Percentiles rank a stretch among this genome's conserved stretches.
phyloP scores from a whole-genome alignment of 2,329 filamentous ascomycete species.

The Knufia petricola region DNA sequence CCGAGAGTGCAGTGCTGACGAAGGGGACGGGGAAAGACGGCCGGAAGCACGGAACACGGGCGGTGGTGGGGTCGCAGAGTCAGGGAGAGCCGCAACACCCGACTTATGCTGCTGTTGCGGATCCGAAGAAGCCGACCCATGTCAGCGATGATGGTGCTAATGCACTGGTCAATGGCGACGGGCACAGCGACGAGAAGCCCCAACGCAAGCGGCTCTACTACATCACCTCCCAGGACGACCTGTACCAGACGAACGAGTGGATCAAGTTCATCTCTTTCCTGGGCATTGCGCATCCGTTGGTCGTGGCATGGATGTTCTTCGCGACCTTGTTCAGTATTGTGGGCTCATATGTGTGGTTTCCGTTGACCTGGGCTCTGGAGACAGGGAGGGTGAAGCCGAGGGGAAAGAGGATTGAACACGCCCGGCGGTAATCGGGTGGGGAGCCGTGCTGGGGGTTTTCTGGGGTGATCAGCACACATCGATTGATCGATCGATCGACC shows the following conservation, averaged over 20 bases:
- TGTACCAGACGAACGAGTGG: conserved; percentile 69
- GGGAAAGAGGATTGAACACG: not conserved
- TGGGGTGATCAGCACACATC: no score
- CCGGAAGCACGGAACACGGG: no score
- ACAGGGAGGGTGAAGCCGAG: not conserved
- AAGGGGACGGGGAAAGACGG: no score
- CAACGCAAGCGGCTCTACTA: conserved; percentile 44
- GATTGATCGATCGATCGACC: no score
- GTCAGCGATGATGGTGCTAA: no score
- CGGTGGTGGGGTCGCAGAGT: no score
- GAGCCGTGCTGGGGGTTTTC: no score
- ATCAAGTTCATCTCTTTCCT: conserved; percentile 61
- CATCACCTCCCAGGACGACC: conserved; percentile 67
- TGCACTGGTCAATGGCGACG: no score
- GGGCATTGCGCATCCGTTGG: conserved; percentile 45
- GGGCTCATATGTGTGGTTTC: conserved; percentile 35
- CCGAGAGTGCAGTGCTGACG: no score
- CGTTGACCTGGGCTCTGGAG: conserved; percentile 4
- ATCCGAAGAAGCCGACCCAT: conserved; percentile 19
- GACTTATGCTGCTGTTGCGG: conserved; percentile 5
- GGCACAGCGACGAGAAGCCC: conserved; percentile 15
- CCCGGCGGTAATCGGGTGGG: no score
- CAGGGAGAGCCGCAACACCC: no score
- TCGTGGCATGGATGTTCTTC: conserved; percentile 55
- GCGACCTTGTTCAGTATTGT: conserved; percentile 57